Conservation (phyloP, 2,329 filamentous ascomycete genomes). For the Alternaria dauci region DNA sequence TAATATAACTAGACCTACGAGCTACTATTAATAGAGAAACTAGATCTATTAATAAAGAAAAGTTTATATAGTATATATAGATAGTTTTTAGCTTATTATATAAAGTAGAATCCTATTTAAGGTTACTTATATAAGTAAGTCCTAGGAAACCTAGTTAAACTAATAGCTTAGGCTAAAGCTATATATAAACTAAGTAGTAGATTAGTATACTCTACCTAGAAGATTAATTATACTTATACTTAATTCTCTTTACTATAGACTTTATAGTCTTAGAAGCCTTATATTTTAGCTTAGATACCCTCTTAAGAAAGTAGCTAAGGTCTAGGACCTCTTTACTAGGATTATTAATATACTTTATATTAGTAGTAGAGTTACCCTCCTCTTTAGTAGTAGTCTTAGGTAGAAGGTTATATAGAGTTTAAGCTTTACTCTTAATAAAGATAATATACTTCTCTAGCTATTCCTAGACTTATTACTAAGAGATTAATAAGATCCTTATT, state of each 20-base stretch:
- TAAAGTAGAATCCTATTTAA: too few relatives aligned
- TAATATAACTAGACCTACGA: too few relatives aligned
- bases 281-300: too few relatives aligned
- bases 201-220: too few relatives aligned
- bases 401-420: background rate
- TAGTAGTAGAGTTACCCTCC: background rate
- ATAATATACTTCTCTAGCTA: constrained; percentile 8
- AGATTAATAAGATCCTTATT: too few relatives aligned
- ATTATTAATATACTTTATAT: background rate
- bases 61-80: too few relatives aligned
- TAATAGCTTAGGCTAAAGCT: background rate
- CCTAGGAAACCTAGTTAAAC: too few relatives aligned
- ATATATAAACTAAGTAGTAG: background rate
- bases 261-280: background rate
- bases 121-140: too few relatives aligned
- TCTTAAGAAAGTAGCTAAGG: too few relatives aligned
- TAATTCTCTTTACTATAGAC: background rate
- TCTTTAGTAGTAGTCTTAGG: background rate
- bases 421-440: constrained; percentile 1
- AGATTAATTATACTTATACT: background rate
- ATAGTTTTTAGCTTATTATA: too few relatives aligned
- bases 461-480: background rate
- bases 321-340: background rate
- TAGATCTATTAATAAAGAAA: too few relatives aligned
- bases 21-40: too few relatives aligned